A percentile compares a stretch with the other conserved stretches of the same genome.
Evolutionary conservation across 2,329 filamentous ascomycete genomes (phyloP).

Genomic region (Bisporella sp.): DNA sequence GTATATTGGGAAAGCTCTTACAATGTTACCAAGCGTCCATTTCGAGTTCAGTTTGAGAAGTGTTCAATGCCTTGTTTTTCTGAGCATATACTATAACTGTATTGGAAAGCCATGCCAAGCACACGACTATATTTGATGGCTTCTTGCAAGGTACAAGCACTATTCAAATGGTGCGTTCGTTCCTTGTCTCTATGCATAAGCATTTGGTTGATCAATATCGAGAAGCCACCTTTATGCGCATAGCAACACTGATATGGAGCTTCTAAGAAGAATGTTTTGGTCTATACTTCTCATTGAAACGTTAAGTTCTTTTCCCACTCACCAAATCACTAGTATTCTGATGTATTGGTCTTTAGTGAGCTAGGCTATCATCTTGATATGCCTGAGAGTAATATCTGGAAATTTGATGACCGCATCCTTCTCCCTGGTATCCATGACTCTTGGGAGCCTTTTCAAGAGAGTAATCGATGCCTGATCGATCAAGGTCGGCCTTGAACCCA

Average conservation of each 20-base stretch:
- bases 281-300: constrained; percentile 21
- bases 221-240: constrained; percentile 2
- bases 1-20: constrained; percentile 10
- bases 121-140: constrained; percentile 25
- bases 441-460: constrained; percentile 17
- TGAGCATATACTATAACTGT: constrained; percentile 24
- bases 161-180: constrained; percentile 15
- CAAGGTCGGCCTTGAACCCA: neutral
- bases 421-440: constrained; percentile 18
- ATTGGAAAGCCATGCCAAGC: constrained; percentile 24
- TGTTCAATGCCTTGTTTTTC: constrained; percentile 22
- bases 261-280: constrained; percentile 18
- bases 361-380: constrained; percentile 23
- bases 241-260: constrained; percentile 10
- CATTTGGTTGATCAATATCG: neutral
- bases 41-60: constrained; percentile 19
- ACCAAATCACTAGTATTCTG: neutral
- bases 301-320: neutral
- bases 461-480: constrained; percentile 2
- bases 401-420: constrained; percentile 20
- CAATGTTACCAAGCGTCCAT: constrained; percentile 18
- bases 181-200: neutral
- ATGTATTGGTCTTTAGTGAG: constrained; percentile 11
- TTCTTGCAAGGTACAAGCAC: constrained; percentile 24
- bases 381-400: constrained; percentile 24